Evolutionary conservation across 768 basidiomycete genomes (phyloP).

Genomic region (Brasilioporus rufonigricans): DNA sequence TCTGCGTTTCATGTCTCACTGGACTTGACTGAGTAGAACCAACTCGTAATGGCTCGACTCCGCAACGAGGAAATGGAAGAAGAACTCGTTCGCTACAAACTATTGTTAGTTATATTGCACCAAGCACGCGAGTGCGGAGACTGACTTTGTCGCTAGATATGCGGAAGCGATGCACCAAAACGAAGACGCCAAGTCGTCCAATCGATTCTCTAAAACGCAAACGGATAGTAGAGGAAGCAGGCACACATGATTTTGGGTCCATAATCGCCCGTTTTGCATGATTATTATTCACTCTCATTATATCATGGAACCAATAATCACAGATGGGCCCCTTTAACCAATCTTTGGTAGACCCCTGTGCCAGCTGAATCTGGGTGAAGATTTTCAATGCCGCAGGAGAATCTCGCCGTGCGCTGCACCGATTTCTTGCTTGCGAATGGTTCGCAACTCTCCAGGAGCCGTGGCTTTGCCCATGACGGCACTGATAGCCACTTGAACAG

Average conservation of each 20-base stretch:
- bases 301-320: conserved; percentile 12
- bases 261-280: background rate
- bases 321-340: conserved; percentile 4
- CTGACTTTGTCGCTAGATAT: conserved; percentile 34
- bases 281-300: background rate
- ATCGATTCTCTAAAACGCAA: conserved; percentile 48
- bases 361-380: conserved; percentile 17
- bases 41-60: conserved; percentile 85
- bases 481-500: conserved; percentile 56
- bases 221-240: conserved; percentile 18
- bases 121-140: background rate
- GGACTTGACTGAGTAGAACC: conserved; percentile 59
- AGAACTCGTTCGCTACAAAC: conserved; percentile 92
- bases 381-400: background rate
- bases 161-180: conserved; percentile 80
- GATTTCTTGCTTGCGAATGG: conserved; percentile 73
- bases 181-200: conserved; percentile 65
- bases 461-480: conserved; percentile 61
- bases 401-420: conserved; percentile 16
- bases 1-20: conserved; percentile 14
- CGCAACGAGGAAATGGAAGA: conserved; percentile 91
- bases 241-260: conserved; percentile 3
- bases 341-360: conserved; percentile 8
- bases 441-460: conserved; percentile 73
- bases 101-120: conserved; percentile 49